phyloP scores from a whole-genome alignment of 1,139 yeast genomes.

The Protomyces inouyei region DNA sequence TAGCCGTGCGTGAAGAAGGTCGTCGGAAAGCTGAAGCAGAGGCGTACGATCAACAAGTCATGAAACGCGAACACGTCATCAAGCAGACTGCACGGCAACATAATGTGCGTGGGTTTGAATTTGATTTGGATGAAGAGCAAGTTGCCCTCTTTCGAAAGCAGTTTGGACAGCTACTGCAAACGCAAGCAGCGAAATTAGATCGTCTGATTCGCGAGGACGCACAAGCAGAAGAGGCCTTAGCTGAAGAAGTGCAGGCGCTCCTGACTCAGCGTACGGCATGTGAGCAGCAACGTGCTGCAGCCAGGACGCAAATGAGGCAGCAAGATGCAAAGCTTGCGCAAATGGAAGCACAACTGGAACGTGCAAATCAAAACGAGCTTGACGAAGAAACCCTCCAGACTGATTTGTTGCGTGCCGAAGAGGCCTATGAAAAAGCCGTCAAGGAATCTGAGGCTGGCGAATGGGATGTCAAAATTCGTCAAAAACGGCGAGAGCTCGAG shows the following conservation, averaged over 20 bases:
- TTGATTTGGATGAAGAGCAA: constrained; percentile 28
- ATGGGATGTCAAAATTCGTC: constrained; percentile 27
- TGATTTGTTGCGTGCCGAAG: constrained; percentile 37
- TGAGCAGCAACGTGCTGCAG: constrained; percentile 45
- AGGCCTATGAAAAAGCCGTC: constrained; percentile 29
- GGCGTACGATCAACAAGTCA: constrained; percentile 40
- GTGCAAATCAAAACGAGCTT: constrained; percentile 45
- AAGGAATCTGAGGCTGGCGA: constrained; percentile 25
- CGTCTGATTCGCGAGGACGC: constrained; percentile 27
- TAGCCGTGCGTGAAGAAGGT: constrained; percentile 53
- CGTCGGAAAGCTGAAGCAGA: constrained; percentile 50
- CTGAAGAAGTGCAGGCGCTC: constrained; percentile 36
- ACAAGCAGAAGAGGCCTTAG: constrained; percentile 34
- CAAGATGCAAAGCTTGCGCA: constrained; percentile 39
- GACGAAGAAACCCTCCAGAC: constrained; percentile 43
- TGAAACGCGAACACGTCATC: constrained; percentile 35
- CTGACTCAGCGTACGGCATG: constrained; percentile 44
- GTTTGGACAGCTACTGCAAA: constrained; percentile 30
- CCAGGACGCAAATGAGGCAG: constrained; percentile 41
- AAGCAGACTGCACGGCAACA: constrained; percentile 25
- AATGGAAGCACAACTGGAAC: constrained; percentile 42
- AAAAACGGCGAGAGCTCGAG: constrained; percentile 37
- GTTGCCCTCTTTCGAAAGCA: constrained; percentile 29
- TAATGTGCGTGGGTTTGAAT: constrained; percentile 31
- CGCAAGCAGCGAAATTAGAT: constrained; percentile 30